phyloP scores from a whole-genome alignment of 371 early-diverging fungal genomes.

The Mortierella sp. region DNA sequence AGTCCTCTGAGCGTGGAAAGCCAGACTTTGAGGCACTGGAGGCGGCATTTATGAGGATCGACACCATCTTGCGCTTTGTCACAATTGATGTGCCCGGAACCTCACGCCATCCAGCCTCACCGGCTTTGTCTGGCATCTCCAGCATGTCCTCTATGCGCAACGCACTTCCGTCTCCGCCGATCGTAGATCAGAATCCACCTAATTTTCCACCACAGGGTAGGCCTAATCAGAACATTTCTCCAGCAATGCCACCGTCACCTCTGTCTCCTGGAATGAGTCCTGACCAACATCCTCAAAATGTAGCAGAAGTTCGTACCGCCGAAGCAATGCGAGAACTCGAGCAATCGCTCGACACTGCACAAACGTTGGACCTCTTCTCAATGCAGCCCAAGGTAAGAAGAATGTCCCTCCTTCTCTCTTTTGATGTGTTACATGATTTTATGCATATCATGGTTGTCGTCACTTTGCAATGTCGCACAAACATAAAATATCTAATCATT shows the following conservation, averaged over 20 bases:
- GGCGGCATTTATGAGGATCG: constrained; percentile 55
- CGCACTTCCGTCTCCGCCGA: constrained; percentile 50
- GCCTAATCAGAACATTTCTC: constrained; percentile 25
- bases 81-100: constrained; percentile 56
- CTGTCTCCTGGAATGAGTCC: constrained; percentile 44
- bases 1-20: constrained; percentile 54
- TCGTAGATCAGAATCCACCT: constrained; percentile 50
- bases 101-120: constrained; percentile 56
- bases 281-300: constrained; percentile 31
- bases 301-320: constrained; percentile 6
- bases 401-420: neutral
- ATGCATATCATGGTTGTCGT: neutral
- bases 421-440: neutral
- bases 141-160: constrained; percentile 45
- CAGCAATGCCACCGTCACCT: constrained; percentile 52
- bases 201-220: constrained; percentile 39
- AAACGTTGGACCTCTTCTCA: constrained; percentile 47
- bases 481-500: neutral
- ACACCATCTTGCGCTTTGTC: constrained; percentile 49
- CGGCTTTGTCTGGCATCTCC: constrained; percentile 51
- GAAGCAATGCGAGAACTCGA: constrained; percentile 46
- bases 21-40: constrained; percentile 52
- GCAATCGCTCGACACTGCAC: constrained; percentile 37
- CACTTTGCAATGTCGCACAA: constrained; percentile 20
- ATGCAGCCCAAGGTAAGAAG: constrained; percentile 54